Percentiles rank a stretch among this genome's conserved stretches.
These are phyloP conservation scores for Peronospora destructor DNA, from an alignment of 352 stramenopile genomes.

Conservation along the genomic window DNA sequence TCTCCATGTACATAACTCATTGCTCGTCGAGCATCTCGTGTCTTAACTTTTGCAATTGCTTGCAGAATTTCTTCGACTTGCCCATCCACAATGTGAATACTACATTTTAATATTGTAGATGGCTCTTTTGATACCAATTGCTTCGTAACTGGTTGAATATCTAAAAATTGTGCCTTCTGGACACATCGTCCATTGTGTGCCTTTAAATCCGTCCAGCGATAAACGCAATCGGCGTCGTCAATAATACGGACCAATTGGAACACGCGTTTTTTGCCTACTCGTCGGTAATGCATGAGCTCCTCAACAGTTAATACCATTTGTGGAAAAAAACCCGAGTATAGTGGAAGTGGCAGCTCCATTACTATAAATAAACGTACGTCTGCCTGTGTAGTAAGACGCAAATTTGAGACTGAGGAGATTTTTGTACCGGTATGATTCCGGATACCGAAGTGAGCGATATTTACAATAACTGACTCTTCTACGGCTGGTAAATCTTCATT, in stretches of 20 bases:
- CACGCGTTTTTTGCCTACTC: slow-evolving; percentile 61
- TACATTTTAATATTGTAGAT: slow-evolving; percentile 55
- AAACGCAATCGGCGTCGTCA: slow-evolving; percentile 65
- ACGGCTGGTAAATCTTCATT: too few species aligned
- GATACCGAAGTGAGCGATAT: neutral
- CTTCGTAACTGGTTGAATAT: slow-evolving; percentile 43
- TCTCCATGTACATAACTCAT: slow-evolving; percentile 47
- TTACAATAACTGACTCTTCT: slow-evolving; percentile 15
- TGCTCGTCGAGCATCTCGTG: slow-evolving; percentile 43
- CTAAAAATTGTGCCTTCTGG: slow-evolving; percentile 54
- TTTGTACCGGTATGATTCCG: neutral
- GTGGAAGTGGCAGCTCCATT: slow-evolving; percentile 44
- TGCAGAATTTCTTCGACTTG: slow-evolving; percentile 54
- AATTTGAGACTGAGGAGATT: slow-evolving; percentile 17
- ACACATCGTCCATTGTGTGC: slow-evolving; percentile 21
- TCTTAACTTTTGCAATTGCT: slow-evolving; percentile 49
- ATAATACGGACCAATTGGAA: slow-evolving; percentile 57
- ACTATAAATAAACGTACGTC: neutral
- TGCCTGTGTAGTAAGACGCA: neutral
- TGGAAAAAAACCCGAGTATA: slow-evolving; percentile 71
- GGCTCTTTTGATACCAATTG: slow-evolving; percentile 23
- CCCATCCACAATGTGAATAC: slow-evolving; percentile 54
- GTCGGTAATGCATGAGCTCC: slow-evolving; percentile 68
- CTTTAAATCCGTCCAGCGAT: slow-evolving; percentile 52
- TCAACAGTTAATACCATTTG: slow-evolving; percentile 65